These are phyloP conservation scores for Pouteria glomerata DNA, from an alignment of 148 eudicot species.

Conservation along the genomic window DNA sequence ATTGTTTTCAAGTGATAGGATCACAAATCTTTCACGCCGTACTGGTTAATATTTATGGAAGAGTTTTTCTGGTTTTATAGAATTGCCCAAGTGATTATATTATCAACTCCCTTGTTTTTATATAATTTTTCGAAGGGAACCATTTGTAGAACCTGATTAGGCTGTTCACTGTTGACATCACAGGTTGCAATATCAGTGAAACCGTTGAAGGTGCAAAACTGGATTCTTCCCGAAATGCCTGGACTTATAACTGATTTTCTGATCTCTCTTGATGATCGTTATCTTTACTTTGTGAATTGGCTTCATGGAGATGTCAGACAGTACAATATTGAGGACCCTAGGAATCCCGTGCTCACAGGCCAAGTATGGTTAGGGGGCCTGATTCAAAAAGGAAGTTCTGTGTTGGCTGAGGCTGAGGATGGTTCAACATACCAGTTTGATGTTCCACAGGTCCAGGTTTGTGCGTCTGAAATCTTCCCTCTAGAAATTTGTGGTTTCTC, in stretches of 20 bases:
- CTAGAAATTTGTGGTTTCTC: not conserved
- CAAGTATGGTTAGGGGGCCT: constrained; percentile 89
- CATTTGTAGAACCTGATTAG: not conserved
- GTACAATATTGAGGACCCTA: constrained; percentile 91
- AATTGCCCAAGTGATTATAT: too few species aligned
- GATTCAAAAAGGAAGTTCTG: constrained; percentile 70
- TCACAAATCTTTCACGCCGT: too few species aligned
- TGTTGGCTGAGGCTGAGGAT: constrained; percentile 70
- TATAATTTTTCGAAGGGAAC: not conserved
- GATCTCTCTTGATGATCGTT: constrained; percentile 85
- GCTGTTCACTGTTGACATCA: not conserved
- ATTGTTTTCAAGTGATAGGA: too few species aligned
- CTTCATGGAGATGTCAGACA: constrained; percentile 98
- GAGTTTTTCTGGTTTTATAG: too few species aligned
- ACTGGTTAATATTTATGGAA: too few species aligned
- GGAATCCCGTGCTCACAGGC: constrained; percentile 65
- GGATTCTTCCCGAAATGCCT: constrained; percentile 98
- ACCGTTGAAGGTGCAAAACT: constrained; percentile 81
- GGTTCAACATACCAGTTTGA: constrained; percentile 84
- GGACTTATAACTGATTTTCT: constrained; percentile 95
- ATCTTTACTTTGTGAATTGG: constrained; percentile 86
- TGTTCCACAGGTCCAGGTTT: constrained; percentile 77
- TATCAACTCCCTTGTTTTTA: not conserved
- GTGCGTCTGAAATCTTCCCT: not conserved
- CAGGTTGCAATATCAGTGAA: constrained; percentile 73